Percentiles rank a stretch among this genome's conserved stretches.
Evolutionary conservation across 2,329 filamentous ascomycete genomes (phyloP).

Genomic region (Ceratocystis diversiconidia): DNA sequence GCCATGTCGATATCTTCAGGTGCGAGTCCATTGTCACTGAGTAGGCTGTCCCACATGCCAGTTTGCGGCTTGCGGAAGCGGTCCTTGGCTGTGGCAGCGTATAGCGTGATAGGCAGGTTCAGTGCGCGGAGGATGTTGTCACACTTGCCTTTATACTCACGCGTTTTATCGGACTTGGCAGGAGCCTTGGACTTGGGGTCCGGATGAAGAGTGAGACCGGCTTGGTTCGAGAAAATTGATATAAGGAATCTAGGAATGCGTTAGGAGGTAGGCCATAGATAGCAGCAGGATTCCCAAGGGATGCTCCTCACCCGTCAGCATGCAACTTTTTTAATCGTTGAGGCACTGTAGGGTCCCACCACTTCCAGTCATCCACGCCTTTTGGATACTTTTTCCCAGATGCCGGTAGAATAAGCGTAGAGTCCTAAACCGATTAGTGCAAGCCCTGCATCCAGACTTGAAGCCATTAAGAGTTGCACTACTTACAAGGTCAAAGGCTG

Average conservation of each 20-base stretch:
- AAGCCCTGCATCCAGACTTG: background rate
- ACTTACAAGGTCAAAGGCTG: constrained; percentile 53
- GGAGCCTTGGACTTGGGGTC: constrained; percentile 47
- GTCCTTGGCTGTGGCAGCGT: constrained; percentile 75
- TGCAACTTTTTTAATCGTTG: constrained; percentile 51
- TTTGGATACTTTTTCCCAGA: constrained; percentile 68
- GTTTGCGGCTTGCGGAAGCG: constrained; percentile 71
- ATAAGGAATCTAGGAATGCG: constrained; percentile 47
- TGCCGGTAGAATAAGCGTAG: constrained; percentile 65
- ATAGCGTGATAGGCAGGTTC: constrained; percentile 63
- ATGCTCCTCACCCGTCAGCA: constrained; percentile 44
- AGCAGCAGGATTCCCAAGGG: background rate
- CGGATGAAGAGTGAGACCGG: constrained; percentile 58
- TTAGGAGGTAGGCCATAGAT: constrained; percentile 10
- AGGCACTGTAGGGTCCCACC: constrained; percentile 71
- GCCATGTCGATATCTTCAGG: constrained; percentile 49
- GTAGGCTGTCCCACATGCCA: constrained; percentile 69
- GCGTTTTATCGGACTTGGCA: constrained; percentile 53
- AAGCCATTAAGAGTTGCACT: background rate
- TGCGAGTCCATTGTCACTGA: constrained; percentile 44
- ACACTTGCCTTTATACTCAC: constrained; percentile 73
- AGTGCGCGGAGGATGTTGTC: constrained; percentile 54
- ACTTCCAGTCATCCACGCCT: constrained; percentile 73
- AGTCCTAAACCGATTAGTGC: constrained; percentile 44
- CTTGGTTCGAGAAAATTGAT: constrained; percentile 80